A percentile compares a stretch with the other conserved stretches of the same genome.
These are phyloP conservation scores for Dendrobium nobile DNA, from an alignment of 106 monocot genomes.

Conservation along the genomic window DNA sequence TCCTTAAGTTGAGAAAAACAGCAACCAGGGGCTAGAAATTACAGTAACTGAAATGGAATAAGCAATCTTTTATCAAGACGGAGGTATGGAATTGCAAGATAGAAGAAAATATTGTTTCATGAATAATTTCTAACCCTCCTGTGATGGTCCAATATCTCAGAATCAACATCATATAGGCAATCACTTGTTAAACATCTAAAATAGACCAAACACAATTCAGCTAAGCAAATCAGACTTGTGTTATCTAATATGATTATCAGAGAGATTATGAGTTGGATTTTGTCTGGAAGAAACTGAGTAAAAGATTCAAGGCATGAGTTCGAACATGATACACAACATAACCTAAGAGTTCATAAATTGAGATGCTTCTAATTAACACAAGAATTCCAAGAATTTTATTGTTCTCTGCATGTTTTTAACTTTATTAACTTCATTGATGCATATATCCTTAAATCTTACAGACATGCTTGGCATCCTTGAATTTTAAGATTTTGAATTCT, in stretches of 20 bases:
- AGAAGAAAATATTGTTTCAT: not conserved
- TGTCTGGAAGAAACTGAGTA: not conserved
- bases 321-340: not conserved
- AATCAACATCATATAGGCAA: not conserved
- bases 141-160: not conserved
- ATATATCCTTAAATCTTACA: not conserved
- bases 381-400: not conserved
- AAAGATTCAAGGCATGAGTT: not conserved
- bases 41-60: slow-evolving; percentile 14
- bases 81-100: slow-evolving; percentile 1
- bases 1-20: slow-evolving; percentile 5
- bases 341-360: not conserved
- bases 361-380: not conserved
- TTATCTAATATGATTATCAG: not conserved
- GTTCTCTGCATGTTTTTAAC: not conserved
- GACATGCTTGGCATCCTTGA: not conserved
- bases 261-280: not conserved
- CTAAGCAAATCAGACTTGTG: not conserved
- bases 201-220: not conserved
- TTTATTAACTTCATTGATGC: not conserved
- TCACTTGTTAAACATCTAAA: not conserved
- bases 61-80: slow-evolving; percentile 3
- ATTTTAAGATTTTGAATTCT: not conserved
- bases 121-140: not conserved
- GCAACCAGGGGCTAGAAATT: slow-evolving; percentile 6